Evolutionary conservation across 306 rosid species (phyloP).

Genomic region (Lathyrus tuberosus): DNA sequence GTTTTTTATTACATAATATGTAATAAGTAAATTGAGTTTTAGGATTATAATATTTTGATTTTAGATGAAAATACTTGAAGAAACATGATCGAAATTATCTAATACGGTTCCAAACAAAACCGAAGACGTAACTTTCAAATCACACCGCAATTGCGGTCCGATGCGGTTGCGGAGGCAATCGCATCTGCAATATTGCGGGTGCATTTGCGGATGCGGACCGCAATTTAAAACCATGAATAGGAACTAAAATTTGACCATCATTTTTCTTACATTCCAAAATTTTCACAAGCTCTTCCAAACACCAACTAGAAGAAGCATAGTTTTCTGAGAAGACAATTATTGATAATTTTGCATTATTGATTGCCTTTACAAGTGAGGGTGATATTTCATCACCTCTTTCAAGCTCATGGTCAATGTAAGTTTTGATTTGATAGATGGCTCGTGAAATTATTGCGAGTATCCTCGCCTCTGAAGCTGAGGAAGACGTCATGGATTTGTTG

Average conservation of each 20-base stretch:
- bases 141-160: too few species aligned
- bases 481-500: constrained; percentile 5
- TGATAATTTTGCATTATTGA: constrained; percentile 17
- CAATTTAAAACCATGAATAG: background rate
- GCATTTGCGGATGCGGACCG: too few species aligned
- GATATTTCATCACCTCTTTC: constrained; percentile 46
- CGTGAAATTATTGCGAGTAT: too few species aligned
- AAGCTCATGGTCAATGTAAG: constrained; percentile 39
- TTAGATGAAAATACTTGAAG: too few species aligned
- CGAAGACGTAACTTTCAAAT: too few species aligned
- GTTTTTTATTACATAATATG: too few species aligned
- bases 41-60: too few species aligned
- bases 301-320: constrained; percentile 42
- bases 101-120: too few species aligned
- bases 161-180: too few species aligned
- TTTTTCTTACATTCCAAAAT: constrained; percentile 32
- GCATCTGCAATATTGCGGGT: too few species aligned
- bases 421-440: background rate
- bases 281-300: constrained; percentile 41
- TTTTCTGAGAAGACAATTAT: constrained; percentile 31
- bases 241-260: constrained; percentile 28
- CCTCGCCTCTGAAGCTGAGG: background rate
- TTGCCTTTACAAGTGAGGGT: constrained; percentile 39
- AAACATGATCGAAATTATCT: too few species aligned
- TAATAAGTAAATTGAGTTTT: too few species aligned